A percentile compares a stretch with the other conserved stretches of the same genome.
These are phyloP conservation scores for Phytophthora fragariae DNA, from an alignment of 352 stramenopile species.

Conservation along the genomic window DNA sequence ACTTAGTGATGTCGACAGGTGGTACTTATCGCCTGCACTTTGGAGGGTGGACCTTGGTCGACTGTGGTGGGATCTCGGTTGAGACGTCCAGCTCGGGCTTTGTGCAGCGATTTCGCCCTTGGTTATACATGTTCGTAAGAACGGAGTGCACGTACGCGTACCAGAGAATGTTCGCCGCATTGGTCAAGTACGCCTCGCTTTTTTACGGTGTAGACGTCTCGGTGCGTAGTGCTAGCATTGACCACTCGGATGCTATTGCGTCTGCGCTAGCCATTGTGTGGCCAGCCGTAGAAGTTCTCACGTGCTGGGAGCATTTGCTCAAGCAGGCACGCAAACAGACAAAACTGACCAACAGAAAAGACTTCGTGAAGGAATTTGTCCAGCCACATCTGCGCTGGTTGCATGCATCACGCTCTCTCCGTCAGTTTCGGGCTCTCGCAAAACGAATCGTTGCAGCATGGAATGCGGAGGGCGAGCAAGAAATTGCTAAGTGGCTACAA, in stretches of 20 bases:
- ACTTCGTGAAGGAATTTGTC: conserved; percentile 7
- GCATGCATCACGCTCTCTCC: conserved; percentile 6
- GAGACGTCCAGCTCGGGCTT: neutral
- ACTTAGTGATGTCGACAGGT: conserved; percentile 12
- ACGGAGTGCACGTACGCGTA: conserved; percentile 15
- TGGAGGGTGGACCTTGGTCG: conserved; percentile 5
- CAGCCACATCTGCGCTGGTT: conserved; percentile 1
- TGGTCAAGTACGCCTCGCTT: conserved; percentile 9
- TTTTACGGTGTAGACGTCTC: conserved; percentile 12
- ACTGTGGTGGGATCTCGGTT: conserved; percentile 14
- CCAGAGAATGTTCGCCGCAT: conserved; percentile 8
- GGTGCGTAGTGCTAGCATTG: conserved; percentile 10
- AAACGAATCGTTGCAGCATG: conserved; percentile 8
- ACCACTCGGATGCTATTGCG: conserved; percentile 19
- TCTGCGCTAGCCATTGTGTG: conserved; percentile 14
- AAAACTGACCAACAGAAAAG: neutral
- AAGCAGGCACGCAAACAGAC: neutral
- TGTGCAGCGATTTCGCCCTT: conserved; percentile 19
- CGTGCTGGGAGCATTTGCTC: conserved; percentile 23
- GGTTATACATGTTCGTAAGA: conserved; percentile 21
- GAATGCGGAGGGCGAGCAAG: neutral
- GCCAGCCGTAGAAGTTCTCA: conserved; percentile 9
- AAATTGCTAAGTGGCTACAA: conserved; percentile 4
- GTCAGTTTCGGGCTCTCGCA: conserved; percentile 9
- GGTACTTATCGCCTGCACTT: conserved; percentile 18